phyloP scores from a whole-genome alignment of 1,139 yeast species.

The Yamadazyma songkhlaensis region DNA sequence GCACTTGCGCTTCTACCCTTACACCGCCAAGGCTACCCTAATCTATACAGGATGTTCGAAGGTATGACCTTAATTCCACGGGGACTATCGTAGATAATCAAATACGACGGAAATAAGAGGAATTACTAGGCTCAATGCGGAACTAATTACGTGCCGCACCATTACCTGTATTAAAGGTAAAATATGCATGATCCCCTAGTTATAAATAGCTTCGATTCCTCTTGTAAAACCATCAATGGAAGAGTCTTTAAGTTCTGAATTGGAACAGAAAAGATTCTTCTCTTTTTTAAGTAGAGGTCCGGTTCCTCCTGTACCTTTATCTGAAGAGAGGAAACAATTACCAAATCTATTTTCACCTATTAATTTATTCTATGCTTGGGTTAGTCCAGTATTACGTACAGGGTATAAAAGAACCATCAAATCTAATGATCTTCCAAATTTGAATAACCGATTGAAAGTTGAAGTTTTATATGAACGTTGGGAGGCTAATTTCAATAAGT shows the following conservation, averaged over 20 bases:
- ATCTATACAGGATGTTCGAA: too few relatives aligned
- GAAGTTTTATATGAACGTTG: slow-evolving; percentile 38
- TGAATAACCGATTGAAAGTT: slow-evolving; percentile 54
- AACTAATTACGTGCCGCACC: too few relatives aligned
- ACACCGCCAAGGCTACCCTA: too few relatives aligned
- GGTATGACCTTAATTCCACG: too few relatives aligned
- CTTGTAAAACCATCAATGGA: too few relatives aligned
- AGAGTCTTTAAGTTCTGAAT: slow-evolving; percentile 1
- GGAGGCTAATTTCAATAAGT: slow-evolving; percentile 29
- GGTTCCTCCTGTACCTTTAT: slow-evolving; percentile 52
- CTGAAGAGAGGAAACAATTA: slow-evolving; percentile 44
- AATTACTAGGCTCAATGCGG: too few relatives aligned
- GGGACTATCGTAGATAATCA: too few relatives aligned
- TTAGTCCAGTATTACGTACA: slow-evolving; percentile 50
- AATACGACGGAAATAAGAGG: too few relatives aligned
- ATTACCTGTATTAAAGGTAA: too few relatives aligned
- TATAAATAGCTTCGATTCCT: too few relatives aligned
- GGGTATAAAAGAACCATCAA: slow-evolving; percentile 70
- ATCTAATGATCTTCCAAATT: slow-evolving; percentile 57
- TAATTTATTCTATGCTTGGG: slow-evolving; percentile 53
- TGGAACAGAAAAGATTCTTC: slow-evolving; percentile 18
- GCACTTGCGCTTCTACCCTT: too few relatives aligned
- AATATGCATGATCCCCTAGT: too few relatives aligned
- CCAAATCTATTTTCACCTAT: slow-evolving; percentile 26
- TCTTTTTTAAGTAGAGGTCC: slow-evolving; percentile 18